phyloP scores from a whole-genome alignment of 805 yeast species.

The Wickerhamiella sergipiensis region DNA sequence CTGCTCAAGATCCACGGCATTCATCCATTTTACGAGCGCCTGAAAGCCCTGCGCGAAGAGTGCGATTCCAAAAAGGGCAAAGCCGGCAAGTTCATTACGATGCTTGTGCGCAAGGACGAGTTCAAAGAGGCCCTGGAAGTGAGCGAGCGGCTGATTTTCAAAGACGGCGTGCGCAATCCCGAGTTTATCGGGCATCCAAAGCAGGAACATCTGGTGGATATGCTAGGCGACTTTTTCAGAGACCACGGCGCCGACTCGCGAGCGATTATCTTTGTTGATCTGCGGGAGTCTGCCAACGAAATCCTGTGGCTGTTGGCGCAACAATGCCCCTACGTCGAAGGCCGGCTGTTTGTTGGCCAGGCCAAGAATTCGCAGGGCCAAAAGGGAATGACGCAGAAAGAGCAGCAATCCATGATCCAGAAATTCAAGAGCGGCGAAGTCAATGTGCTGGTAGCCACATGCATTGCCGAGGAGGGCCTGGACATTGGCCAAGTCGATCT shows the following conservation, averaged over 20 bases:
- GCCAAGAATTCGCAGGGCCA: constrained; percentile 32
- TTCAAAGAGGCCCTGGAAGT: constrained; percentile 32
- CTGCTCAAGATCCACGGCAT: constrained; percentile 69
- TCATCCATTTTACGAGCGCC: constrained; percentile 55
- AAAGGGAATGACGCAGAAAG: constrained; percentile 82
- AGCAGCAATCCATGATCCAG: constrained; percentile 65
- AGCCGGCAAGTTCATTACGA: constrained; percentile 50
- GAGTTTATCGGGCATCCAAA: constrained; percentile 56
- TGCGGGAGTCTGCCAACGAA: constrained; percentile 81
- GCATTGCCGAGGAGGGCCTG: constrained; percentile 96
- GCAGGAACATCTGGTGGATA: constrained; percentile 42
- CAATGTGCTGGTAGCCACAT: constrained; percentile 84
- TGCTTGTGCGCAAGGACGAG: constrained; percentile 41
- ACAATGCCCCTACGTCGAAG: constrained; percentile 30
- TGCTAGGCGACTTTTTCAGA: constrained; percentile 42
- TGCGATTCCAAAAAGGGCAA: constrained; percentile 15
- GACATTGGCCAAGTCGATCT: constrained; percentile 97
- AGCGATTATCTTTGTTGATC: constrained; percentile 78
- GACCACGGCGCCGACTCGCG: constrained; percentile 33
- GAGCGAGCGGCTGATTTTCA: constrained; percentile 33
- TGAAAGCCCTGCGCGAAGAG: constrained; percentile 34
- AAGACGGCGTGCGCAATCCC: constrained; percentile 12
- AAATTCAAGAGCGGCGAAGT: constrained; percentile 58
- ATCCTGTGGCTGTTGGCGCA: constrained; percentile 46
- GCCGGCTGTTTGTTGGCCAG: constrained; percentile 91